Percentiles rank a stretch among this genome's conserved stretches.
Conservation (phyloP, 2,329 filamentous ascomycete species). For the Zymoseptoria ardabiliae region DNA sequence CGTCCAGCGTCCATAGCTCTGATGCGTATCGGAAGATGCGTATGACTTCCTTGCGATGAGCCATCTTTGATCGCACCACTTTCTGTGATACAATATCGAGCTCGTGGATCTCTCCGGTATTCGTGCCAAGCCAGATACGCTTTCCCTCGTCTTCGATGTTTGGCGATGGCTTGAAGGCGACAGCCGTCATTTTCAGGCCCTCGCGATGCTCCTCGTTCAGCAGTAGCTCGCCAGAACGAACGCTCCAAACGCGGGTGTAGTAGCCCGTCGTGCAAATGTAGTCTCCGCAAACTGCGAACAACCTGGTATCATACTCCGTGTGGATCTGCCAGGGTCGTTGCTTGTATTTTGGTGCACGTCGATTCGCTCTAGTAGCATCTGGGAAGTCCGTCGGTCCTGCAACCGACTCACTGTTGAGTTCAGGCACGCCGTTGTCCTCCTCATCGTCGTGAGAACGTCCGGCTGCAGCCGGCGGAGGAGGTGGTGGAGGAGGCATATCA, state of each 20-base stretch:
- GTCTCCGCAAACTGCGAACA: constrained; percentile 82
- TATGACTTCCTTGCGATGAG: constrained; percentile 73
- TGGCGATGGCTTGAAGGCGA: constrained; percentile 76
- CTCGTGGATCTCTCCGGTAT: constrained; percentile 79
- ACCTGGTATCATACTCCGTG: constrained; percentile 78
- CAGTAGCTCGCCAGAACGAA: constrained; percentile 71
- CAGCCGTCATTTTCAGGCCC: constrained; percentile 69
- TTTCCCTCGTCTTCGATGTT: constrained; percentile 74
- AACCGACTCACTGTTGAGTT: constrained; percentile 10
- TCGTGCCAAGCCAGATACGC: constrained; percentile 84
- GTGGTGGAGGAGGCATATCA: constrained; percentile 15
- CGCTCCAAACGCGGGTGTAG: constrained; percentile 80
- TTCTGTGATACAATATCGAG: constrained; percentile 70
- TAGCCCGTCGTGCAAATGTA: constrained; percentile 81
- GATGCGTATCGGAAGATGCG: constrained; percentile 80
- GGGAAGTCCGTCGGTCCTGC: constrained; percentile 55
- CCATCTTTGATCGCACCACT: constrained; percentile 61
- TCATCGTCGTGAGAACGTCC: constrained; percentile 35
- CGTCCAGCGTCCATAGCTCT: constrained; percentile 91
- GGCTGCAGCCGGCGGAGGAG: constrained; percentile 6
- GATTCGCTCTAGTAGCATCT: constrained; percentile 75
- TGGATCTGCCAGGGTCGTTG: constrained; percentile 67
- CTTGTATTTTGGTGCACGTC: constrained; percentile 69
- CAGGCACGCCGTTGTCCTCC: constrained; percentile 31
- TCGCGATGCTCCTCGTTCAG: constrained; percentile 80